These are phyloP conservation scores for Ensete glaucum DNA, from an alignment of 176 grass and related monocot species.

Conservation along the genomic window DNA sequence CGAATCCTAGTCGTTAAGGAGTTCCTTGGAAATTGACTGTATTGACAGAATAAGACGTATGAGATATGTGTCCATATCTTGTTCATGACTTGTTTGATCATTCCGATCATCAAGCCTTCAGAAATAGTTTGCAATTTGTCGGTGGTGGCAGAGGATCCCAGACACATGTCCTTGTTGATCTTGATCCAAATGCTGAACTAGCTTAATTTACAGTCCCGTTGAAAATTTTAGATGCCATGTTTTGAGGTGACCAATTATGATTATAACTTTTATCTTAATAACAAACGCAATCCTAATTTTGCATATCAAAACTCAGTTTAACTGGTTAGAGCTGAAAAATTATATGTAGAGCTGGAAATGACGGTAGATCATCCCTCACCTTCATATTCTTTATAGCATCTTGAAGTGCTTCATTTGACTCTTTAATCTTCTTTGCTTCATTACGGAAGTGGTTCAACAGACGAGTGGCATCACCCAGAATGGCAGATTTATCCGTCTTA, in stretches of 20 bases:
- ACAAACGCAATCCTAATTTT: not conserved
- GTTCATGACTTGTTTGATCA: not conserved
- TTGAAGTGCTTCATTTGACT: conserved; percentile 68
- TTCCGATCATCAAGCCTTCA: not conserved
- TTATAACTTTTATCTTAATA: not conserved
- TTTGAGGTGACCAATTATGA: too few species aligned
- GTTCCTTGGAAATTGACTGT: not conserved
- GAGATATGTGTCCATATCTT: not conserved
- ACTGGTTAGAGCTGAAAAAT: not conserved
- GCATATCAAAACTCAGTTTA: not conserved
- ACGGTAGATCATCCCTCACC: conserved; percentile 22
- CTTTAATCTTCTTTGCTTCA: conserved; percentile 68
- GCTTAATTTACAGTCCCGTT: too few species aligned
- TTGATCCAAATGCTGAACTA: not conserved
- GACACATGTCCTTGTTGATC: not conserved
- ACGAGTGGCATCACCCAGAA: conserved; percentile 53
- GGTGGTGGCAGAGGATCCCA: not conserved
- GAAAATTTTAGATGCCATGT: not conserved
- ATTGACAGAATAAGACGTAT: not conserved
- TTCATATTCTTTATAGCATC: conserved; percentile 82
- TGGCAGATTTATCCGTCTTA: conserved; percentile 65
- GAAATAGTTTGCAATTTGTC: not conserved
- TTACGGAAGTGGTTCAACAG: conserved; percentile 45
- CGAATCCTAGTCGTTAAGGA: not conserved
- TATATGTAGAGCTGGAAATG: not conserved